These are phyloP conservation scores for Pythium vanterpoolii DNA, from an alignment of 352 stramenopile species.

Conservation along the genomic window DNA sequence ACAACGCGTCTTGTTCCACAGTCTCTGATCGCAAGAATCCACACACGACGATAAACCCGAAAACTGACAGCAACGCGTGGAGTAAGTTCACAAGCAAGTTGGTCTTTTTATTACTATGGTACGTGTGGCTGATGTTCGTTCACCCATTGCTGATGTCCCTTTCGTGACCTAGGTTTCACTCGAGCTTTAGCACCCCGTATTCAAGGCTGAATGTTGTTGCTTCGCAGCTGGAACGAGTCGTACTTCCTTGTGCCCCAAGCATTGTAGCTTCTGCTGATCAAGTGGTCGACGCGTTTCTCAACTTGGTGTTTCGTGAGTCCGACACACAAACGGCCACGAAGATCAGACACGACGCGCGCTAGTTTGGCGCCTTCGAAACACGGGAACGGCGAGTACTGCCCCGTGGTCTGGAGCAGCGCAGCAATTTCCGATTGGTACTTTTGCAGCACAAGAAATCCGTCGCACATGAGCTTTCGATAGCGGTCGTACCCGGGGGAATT, in stretches of 20 bases:
- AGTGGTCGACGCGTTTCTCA: constrained; percentile 64
- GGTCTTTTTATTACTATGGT: constrained; percentile 16
- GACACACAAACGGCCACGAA: constrained; percentile 67
- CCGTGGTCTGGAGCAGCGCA: constrained; percentile 94
- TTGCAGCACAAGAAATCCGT: constrained; percentile 93
- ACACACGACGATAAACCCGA: constrained; percentile 11
- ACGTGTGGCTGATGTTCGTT: constrained; percentile 9
- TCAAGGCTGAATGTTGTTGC: constrained; percentile 86
- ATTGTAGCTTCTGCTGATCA: constrained; percentile 89
- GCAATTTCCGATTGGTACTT: constrained; percentile 92
- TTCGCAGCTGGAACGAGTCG: constrained; percentile 87
- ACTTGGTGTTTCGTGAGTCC: constrained; percentile 64
- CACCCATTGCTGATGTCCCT: not conserved
- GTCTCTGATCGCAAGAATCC: constrained; percentile 17
- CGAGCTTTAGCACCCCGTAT: not conserved
- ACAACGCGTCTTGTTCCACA: not conserved
- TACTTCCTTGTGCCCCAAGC: constrained; percentile 88
- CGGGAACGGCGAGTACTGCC: constrained; percentile 92
- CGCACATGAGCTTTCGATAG: constrained; percentile 91
- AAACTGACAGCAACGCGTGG: not conserved
- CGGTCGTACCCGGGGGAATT: constrained; percentile 82
- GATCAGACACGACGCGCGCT: constrained; percentile 52
- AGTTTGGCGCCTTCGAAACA: constrained; percentile 87
- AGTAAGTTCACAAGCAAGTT: constrained; percentile 3
- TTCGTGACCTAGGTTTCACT: not conserved